Evolutionary conservation across 164 flowering plant species (phyloP).

Genomic region (Tinospora cordifolia): DNA sequence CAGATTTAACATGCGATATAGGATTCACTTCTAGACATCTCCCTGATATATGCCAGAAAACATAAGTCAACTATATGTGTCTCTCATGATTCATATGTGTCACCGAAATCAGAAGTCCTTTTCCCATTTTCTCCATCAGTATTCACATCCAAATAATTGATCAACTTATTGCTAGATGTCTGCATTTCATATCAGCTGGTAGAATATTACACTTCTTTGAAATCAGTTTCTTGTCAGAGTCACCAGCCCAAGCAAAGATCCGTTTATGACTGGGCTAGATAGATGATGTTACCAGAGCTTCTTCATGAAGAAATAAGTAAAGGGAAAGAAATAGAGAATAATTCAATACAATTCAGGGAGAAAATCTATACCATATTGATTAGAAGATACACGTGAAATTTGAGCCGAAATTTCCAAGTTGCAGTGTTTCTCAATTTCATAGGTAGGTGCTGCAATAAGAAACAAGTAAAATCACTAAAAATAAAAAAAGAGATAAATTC

Average conservation of each 20-base stretch:
- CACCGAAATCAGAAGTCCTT: not conserved
- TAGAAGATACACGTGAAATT: slow-evolving; percentile 51
- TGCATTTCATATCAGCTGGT: not conserved
- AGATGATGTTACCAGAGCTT: not conserved
- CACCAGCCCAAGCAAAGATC: not conserved
- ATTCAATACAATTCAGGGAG: not conserved
- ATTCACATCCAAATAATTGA: not conserved
- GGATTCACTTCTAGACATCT: too few relatives aligned
- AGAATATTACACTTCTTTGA: not conserved
- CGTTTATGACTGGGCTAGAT: not conserved
- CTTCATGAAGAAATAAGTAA: not conserved
- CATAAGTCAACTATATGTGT: too few relatives aligned
- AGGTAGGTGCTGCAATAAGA: slow-evolving; percentile 57
- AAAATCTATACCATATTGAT: slow-evolving; percentile 46
- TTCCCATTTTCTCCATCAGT: not conserved
- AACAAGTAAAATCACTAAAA: slow-evolving; percentile 11
- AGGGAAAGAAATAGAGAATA: not conserved
- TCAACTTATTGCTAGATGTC: not conserved
- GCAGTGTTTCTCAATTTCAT: slow-evolving; percentile 85
- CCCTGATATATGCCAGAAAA: too few relatives aligned
- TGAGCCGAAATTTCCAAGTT: slow-evolving; percentile 91
- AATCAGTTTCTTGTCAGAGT: not conserved
- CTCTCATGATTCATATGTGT: not conserved
- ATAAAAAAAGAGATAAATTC: not conserved
- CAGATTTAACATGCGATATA: not conserved